Percentiles rank a stretch among this genome's conserved stretches.
Conservation (phyloP, 2,329 filamentous ascomycete species). For the Dryadomyces quercus-mongolicae region DNA sequence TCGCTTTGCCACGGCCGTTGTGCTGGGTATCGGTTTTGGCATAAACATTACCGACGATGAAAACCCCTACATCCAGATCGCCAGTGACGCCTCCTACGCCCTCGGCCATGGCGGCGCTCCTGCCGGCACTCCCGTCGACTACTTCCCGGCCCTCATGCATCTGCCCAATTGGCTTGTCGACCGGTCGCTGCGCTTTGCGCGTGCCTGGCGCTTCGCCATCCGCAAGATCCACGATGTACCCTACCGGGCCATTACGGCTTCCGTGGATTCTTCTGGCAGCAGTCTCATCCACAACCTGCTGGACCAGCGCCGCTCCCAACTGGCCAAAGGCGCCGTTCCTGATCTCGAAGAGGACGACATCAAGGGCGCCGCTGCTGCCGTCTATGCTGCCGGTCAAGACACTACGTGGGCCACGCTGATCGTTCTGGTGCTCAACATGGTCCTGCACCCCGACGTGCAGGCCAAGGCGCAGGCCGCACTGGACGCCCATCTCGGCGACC, state of each 20-base stretch:
- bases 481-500: conserved; percentile 27
- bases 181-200: conserved; percentile 8
- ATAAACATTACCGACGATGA: conserved; percentile 23
- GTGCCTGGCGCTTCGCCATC: conserved; percentile 6
- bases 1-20: conserved; percentile 27
- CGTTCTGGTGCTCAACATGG: conserved; percentile 34
- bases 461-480: conserved; percentile 26
- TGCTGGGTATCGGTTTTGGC: conserved; percentile 31
- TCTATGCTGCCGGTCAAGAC: conserved; percentile 28
- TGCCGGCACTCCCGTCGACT: conserved; percentile 11
- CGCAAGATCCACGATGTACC: conserved; percentile 17
- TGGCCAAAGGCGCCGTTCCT: conserved; percentile 9
- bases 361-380: conserved; percentile 21
- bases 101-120: conserved; percentile 10
- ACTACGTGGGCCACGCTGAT: conserved; percentile 29
- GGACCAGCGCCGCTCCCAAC: conserved; percentile 6
- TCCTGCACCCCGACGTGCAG: conserved; percentile 28
- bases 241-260: conserved; percentile 13
- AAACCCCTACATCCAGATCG: conserved; percentile 28
- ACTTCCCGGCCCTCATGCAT: conserved; percentile 8
- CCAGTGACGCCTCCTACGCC: conserved; percentile 12
- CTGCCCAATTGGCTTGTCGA: conserved; percentile 10
- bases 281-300: conserved; percentile 5
- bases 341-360: conserved; percentile 20
- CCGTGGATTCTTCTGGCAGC: not conserved